phyloP scores from a whole-genome alignment of 1,139 yeast species.

The Taiozyma sp. region DNA sequence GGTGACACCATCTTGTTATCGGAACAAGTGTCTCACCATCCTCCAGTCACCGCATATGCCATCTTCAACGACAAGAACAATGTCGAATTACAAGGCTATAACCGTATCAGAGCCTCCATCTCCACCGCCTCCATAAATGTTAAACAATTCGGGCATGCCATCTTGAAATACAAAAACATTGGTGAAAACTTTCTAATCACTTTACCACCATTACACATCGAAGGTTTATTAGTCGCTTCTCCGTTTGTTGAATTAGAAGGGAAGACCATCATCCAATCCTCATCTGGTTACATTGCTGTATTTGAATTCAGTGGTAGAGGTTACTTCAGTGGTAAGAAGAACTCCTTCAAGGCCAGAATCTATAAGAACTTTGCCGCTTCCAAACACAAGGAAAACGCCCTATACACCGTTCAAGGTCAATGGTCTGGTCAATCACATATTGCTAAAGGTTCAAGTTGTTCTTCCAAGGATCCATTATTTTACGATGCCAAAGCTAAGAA shows the following conservation, averaged over 20 bases:
- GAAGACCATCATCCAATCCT: constrained; percentile 71
- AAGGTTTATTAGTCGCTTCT: constrained; percentile 83
- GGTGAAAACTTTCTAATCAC: constrained; percentile 74
- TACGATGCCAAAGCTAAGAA: constrained; percentile 56
- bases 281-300: constrained; percentile 68
- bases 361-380: constrained; percentile 48
- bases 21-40: constrained; percentile 95
- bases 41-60: constrained; percentile 89
- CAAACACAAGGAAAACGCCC: constrained; percentile 47
- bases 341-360: constrained; percentile 81
- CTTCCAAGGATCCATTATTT: constrained; percentile 40
- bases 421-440: constrained; percentile 77
- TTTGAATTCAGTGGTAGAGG: constrained; percentile 91
- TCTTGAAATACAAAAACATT: constrained; percentile 53
- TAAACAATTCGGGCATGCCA: constrained; percentile 88
- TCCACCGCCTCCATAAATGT: constrained; percentile 73
- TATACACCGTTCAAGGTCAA: constrained; percentile 81
- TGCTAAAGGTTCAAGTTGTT: constrained; percentile 25
- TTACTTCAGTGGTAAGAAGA: constrained; percentile 93
- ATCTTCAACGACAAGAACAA: constrained; percentile 67
- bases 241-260: constrained; percentile 92
- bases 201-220: constrained; percentile 94
- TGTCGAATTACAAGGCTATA: constrained; percentile 76
- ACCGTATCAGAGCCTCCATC: constrained; percentile 81
- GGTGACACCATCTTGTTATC: constrained; percentile 75